Evolutionary conservation across 2,329 filamentous ascomycete genomes (phyloP), one percentile per base, ranked within the genome.

Genomic region (Exophiala sideris): DNA sequence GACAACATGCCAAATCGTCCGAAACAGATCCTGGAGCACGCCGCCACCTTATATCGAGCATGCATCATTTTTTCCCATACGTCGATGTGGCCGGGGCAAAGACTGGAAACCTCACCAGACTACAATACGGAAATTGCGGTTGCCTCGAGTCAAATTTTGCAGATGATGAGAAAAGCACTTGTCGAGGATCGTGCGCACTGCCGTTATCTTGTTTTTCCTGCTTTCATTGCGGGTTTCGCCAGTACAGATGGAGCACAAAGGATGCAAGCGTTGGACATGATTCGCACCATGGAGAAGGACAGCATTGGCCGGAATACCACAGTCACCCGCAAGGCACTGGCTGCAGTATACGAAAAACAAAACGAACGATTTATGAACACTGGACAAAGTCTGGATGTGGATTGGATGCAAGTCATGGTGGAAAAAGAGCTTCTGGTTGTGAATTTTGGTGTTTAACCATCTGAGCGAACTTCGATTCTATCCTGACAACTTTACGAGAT

Each of bases 221-320:
- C 81, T 0, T 82, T 83, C 62, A 73, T 83, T 54, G 77, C 79
- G 0, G 80, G 79, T 3, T 71, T 76, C 14, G 73, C 74, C 9
- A 67, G 70, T 1, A 67, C 63, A 0, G 69, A 73, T 20, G 66
- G 67, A 7, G 68, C 67, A 4, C 69, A 75, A 16, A 78, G 81
- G 62, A 68, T 69, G 49, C 68, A 71, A 59, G 76, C 76, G 1
- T 66, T 81, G 52, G 71, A 77, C n/a, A 60, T 81, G 46, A 70
- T 82, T 35, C 70, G 67, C n/a, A 67, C 64, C 5, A 70, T 80
- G 63, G 78, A 80, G 53, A 70, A 71, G 5, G 66, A 71, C 32
- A 74, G 74, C 18, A 74, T 80, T 54, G 77, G 78, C 1, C 69
- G 75, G 24, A 79, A 78, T 58, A 74, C 74, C 0, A 68, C 66